These are phyloP conservation scores for Yarrowia osloensis DNA, from an alignment of 805 yeast genomes.

Conservation along the genomic window DNA sequence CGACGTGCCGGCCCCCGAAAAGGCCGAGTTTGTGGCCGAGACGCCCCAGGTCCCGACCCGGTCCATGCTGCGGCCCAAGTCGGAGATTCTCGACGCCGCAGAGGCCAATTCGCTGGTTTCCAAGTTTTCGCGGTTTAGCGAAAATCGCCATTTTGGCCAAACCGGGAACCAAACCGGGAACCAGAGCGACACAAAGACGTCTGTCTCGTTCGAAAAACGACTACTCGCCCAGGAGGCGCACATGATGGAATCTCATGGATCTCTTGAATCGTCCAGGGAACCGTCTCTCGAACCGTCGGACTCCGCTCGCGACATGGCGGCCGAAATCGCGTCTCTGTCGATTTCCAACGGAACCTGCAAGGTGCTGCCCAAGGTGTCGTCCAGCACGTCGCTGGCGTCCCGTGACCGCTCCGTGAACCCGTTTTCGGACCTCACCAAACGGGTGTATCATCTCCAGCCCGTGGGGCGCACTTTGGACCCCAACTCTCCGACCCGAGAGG, in stretches of 20 bases:
- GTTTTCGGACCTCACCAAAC: conserved; percentile 4
- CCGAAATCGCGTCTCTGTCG: conserved; percentile 3
- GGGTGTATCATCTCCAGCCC: conserved; percentile 17
- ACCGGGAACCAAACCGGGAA: too few relatives aligned
- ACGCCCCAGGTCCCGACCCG: conserved; percentile 1
- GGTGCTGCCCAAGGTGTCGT: conserved; percentile 16
- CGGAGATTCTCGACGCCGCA: conserved; percentile 8
- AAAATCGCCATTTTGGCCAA: neutral
- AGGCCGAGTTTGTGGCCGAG: conserved; percentile 9
- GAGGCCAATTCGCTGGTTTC: neutral
- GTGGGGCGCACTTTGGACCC: neutral
- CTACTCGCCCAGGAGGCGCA: conserved; percentile 11
- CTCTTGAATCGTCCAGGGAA: neutral
- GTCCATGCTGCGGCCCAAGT: neutral
- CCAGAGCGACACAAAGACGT: neutral
- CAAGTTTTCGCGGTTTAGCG: neutral
- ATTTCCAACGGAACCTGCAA: conserved; percentile 22
- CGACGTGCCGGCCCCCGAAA: conserved; percentile 18
- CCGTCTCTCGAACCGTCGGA: neutral
- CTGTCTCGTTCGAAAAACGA: neutral
- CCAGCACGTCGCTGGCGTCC: neutral
- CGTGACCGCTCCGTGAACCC: neutral
- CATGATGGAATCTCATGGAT: neutral
- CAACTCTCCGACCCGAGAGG: neutral
- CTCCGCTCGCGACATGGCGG: neutral